Percentiles rank a stretch among this genome's conserved stretches.
These are phyloP conservation scores for Sporothrix phasma DNA, from an alignment of 2,329 filamentous ascomycete species.

Conservation along the genomic window DNA sequence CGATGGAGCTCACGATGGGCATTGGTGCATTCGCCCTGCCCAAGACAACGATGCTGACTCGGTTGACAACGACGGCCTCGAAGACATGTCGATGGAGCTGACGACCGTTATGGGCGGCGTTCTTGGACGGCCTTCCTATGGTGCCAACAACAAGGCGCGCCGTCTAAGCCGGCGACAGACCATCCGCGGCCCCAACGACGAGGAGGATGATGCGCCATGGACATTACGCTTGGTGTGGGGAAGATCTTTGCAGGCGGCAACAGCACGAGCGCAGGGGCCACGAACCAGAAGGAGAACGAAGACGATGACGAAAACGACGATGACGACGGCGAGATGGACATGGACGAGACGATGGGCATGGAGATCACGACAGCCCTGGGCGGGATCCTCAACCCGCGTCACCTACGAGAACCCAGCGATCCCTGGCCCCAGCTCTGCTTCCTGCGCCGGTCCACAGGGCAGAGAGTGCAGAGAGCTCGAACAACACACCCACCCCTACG, in stretches of 20 bases:
- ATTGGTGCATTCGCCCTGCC: constrained; percentile 54
- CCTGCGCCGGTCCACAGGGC: not conserved
- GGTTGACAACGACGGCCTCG: constrained; percentile 37
- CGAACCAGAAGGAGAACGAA: constrained; percentile 23
- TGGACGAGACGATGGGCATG: constrained; percentile 46
- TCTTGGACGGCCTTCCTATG: constrained; percentile 23
- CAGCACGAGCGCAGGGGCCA: not conserved
- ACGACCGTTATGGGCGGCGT: constrained; percentile 55
- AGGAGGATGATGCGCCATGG: constrained; percentile 31
- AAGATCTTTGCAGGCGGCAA: constrained; percentile 38
- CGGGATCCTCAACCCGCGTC: constrained; percentile 43
- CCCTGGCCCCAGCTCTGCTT: not conserved
- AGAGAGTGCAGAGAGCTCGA: not conserved
- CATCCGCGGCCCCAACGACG: constrained; percentile 20
- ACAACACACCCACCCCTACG: not conserved
- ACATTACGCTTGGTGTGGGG: constrained; percentile 51
- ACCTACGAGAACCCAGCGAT: constrained; percentile 31
- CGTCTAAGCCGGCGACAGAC: constrained; percentile 20
- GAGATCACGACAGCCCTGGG: constrained; percentile 58
- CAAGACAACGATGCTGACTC: constrained; percentile 25
- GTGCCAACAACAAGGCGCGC: constrained; percentile 14
- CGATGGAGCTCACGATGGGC: constrained; percentile 75
- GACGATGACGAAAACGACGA: constrained; percentile 22
- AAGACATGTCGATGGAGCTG: constrained; percentile 73
- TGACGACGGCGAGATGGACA: constrained; percentile 26